phyloP scores from a whole-genome alignment of 1,139 yeast genomes.

The Saccharomycopsis hybrid region DNA sequence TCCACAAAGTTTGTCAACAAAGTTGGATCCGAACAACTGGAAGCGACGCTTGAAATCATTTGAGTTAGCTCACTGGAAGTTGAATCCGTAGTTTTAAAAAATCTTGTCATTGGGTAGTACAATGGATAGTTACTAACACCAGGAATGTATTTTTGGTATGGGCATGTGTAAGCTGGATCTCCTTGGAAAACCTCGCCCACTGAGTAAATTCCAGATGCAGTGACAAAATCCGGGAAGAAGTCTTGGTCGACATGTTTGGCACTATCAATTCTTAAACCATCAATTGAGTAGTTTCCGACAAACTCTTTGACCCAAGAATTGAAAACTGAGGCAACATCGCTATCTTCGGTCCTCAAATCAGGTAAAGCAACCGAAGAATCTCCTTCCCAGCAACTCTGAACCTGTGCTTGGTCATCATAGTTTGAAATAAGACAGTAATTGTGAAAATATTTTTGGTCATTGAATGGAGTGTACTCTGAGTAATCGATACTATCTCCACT shows the following conservation, averaged over 20 bases:
- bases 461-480: background rate
- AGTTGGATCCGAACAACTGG: background rate
- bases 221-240: background rate
- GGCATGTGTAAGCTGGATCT: background rate
- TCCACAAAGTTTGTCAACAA: background rate
- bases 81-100: background rate
- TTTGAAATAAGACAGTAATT: background rate
- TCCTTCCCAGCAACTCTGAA: background rate
- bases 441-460: background rate
- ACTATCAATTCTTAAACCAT: slow-evolving; percentile 1
- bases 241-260: background rate
- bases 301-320: background rate
- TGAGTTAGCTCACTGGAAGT: background rate
- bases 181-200: background rate
- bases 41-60: background rate
- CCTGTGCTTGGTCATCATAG: background rate
- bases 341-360: background rate
- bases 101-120: background rate
- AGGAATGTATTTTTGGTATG: background rate
- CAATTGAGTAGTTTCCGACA: background rate
- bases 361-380: background rate
- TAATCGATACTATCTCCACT: background rate
- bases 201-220: background rate
- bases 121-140: background rate
- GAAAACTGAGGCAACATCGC: background rate